A percentile compares a stretch with the other conserved stretches of the same genome.
phyloP scores from a whole-genome alignment of 75 land plant species.

The Picea sitchensis region DNA sequence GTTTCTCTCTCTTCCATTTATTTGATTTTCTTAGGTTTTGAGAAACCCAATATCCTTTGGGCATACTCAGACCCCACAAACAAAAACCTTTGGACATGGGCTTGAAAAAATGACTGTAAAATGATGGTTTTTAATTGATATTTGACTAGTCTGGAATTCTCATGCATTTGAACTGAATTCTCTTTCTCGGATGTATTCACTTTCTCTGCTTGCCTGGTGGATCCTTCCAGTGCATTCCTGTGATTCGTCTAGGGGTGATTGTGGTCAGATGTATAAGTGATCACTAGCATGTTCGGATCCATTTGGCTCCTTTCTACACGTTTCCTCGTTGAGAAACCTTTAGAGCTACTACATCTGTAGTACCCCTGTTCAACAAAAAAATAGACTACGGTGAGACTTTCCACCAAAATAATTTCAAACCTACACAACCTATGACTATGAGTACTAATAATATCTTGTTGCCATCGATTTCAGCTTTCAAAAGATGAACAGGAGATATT shows the following conservation, averaged over 20 bases:
- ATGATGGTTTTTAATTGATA: no score
- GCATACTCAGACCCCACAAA: no score
- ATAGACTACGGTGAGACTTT: background rate
- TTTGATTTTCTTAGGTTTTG: no score
- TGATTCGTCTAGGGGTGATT: slow-evolving; percentile 58
- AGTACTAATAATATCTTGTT: no score
- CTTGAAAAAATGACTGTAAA: no score
- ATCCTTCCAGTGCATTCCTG: slow-evolving; percentile 63
- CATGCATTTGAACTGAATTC: background rate
- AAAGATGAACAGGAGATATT: no score
- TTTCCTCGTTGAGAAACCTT: slow-evolving; percentile 55
- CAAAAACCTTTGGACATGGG: no score
- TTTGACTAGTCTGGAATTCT: background rate
- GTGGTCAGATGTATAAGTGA: slow-evolving; percentile 67
- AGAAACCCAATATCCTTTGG: no score
- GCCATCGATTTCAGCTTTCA: no score
- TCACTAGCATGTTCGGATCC: slow-evolving; percentile 55
- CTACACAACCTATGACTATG: no score
- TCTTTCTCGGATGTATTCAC: slow-evolving; percentile 7
- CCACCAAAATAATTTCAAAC: no score
- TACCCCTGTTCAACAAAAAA: slow-evolving; percentile 34
- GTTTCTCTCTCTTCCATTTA: no score
- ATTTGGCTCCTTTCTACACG: slow-evolving; percentile 52
- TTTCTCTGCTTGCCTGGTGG: slow-evolving; percentile 22
- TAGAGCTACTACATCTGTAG: slow-evolving; percentile 64